Conservation (phyloP, 2,329 filamentous ascomycete species). For the Fusarium armeniacum region DNA sequence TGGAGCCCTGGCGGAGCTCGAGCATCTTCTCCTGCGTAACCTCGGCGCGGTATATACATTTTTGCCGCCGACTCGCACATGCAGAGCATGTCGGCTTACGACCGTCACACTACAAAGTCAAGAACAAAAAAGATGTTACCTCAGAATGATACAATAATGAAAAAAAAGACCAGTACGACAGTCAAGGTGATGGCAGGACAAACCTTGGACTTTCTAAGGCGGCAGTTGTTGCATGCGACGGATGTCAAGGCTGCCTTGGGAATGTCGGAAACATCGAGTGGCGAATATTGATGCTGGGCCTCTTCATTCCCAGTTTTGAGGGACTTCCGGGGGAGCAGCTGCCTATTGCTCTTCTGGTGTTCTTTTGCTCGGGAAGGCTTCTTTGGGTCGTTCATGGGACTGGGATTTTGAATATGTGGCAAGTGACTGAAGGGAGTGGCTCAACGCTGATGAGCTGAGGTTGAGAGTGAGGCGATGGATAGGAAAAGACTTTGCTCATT, state of each 20-base stretch:
- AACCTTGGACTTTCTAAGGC: conserved; percentile 31
- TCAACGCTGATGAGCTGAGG: not conserved
- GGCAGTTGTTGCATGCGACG: conserved; percentile 34
- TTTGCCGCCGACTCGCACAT: conserved; percentile 24
- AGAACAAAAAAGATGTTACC: conserved; percentile 13
- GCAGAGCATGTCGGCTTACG: conserved; percentile 28
- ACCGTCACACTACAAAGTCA: conserved; percentile 25
- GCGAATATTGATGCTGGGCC: conserved; percentile 4
- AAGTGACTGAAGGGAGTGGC: not conserved
- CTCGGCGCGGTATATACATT: conserved; percentile 28
- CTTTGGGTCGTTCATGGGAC: conserved; percentile 21
- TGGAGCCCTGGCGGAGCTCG: conserved; percentile 18
- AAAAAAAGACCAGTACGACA: not conserved
- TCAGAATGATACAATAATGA: not conserved
- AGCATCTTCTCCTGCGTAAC: conserved; percentile 23
- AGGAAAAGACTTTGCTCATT: conserved; percentile 1
- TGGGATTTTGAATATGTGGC: not conserved
- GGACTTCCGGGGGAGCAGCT: conserved; percentile 18
- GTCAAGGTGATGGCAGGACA: not conserved
- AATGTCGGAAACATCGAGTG: conserved; percentile 11
- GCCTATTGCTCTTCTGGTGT: conserved; percentile 26
- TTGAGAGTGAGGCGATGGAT: not conserved
- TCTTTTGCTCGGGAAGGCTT: conserved; percentile 15
- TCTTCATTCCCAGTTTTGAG: not conserved
- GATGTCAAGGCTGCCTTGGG: conserved; percentile 19